Evolutionary conservation across 306 rosid genomes (phyloP).

Genomic region (Castanea sativa): DNA sequence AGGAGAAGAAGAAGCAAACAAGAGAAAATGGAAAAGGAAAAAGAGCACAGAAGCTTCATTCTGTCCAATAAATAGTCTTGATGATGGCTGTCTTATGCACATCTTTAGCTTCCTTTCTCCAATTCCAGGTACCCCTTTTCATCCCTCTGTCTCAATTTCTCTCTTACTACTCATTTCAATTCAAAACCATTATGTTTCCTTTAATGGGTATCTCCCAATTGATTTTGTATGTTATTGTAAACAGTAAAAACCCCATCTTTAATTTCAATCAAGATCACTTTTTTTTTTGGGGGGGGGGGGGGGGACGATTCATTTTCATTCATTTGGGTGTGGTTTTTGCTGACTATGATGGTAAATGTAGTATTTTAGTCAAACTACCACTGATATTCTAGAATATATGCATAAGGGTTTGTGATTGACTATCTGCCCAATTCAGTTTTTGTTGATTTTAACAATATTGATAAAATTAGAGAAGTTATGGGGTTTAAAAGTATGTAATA

Average conservation of each 20-base stretch:
- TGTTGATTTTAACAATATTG: neutral
- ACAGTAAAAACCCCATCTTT: conserved; percentile 6
- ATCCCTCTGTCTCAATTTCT: neutral
- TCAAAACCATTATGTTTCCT: neutral
- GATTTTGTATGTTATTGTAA: neutral
- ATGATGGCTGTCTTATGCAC: conserved; percentile 94
- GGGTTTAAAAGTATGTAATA: neutral
- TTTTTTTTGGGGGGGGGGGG: neutral
- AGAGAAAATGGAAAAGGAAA: conserved; percentile 31
- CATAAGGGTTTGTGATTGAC: conserved; percentile 13
- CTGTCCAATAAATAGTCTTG: conserved; percentile 58
- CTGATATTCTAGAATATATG: neutral
- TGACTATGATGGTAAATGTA: neutral
- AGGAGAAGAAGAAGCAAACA: conserved; percentile 10
- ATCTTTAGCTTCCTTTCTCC: conserved; percentile 89
- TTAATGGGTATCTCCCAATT: neutral
- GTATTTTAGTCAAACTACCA: neutral
- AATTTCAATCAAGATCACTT: neutral
- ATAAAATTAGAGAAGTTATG: neutral
- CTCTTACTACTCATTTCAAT: neutral
- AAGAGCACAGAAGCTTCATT: conserved; percentile 24
- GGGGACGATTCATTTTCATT: neutral
- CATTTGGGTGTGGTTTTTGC: neutral
- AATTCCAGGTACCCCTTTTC: conserved; percentile 63
- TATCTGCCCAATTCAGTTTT: neutral